Percentiles rank a stretch among this genome's conserved stretches.
These are phyloP conservation scores for Elsinoe ampelina DNA, from an alignment of 2,329 filamentous ascomycete species.

Conservation along the genomic window DNA sequence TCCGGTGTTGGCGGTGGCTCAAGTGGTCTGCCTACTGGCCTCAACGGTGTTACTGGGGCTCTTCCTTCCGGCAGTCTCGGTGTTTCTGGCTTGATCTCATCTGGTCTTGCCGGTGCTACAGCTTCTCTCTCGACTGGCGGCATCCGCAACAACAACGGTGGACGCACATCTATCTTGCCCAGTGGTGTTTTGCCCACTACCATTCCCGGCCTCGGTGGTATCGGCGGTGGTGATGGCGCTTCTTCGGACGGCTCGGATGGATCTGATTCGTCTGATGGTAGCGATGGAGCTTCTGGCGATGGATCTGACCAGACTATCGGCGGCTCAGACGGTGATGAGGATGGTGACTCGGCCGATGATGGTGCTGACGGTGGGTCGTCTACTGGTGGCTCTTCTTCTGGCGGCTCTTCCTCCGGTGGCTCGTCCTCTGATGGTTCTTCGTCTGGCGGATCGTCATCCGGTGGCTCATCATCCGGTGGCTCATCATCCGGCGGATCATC, in stretches of 20 bases:
- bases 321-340: background rate
- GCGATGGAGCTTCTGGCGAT: background rate
- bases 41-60: background rate
- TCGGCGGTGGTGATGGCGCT: background rate
- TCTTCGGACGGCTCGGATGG: background rate
- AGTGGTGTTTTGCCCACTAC: background rate
- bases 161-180: background rate
- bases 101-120: background rate
- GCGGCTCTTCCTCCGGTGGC: background rate
- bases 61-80: background rate
- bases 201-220: background rate
- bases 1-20: background rate
- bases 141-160: slow-evolving; percentile 3
- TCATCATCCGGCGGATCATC: background rate
- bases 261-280: background rate
- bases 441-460: background rate
- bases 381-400: too few relatives aligned
- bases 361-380: too few relatives aligned
- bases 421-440: background rate
- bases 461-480: background rate
- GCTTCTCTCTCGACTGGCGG: background rate
- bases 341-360: background rate
- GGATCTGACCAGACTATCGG: background rate
- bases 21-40: background rate
- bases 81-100: background rate